Base-by-base conservation (phyloP, 2,329 filamentous ascomycete genomes). In the Teratosphaeria zuluensis region DNA sequence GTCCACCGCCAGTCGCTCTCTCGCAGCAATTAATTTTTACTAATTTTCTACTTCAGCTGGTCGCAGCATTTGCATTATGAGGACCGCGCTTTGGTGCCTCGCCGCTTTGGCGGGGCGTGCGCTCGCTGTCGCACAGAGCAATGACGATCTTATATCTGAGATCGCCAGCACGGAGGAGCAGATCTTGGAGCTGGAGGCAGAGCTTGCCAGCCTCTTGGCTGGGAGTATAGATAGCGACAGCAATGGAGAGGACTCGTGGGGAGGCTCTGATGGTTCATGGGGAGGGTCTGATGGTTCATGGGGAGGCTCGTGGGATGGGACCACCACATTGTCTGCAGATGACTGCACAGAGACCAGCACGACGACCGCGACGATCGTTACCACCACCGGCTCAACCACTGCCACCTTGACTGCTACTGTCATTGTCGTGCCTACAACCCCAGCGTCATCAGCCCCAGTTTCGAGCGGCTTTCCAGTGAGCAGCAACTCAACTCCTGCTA, bases 51-150 rank as follows among this genome's bases (percentile, higher is more conserved):
- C 38, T 53, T n/a, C 16, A 53, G 53, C n/a, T 57, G 16, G 21
- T 53, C 16, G 38, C n/a, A 54, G 51, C 31, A 33, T 52, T 28
- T 42, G 24, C n/a, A 16, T 59, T 4, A 61, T 61, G 60, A 61
- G 54, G 60, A 42, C 52, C n/a, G 42, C 54, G 9, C 7, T 55
- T 9, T 56, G 54, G 52, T 54, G 35, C 42, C 57, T 61, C 57
- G 57, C 57, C 51, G 12, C 58, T 28, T 19, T 59, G 51, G 59
- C 57, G 38, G 54, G 28, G 19, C 42, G 56, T 16, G 54, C 59
- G n/a, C 51, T 56, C 28, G 56, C 56, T 14, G 33, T 53, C n/a
- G 24, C 57, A 48, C 42, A 21, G 42, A 48, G 16, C n/a, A 21
- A 12, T 30, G 54, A 8, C 52, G 53, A 54, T 8, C 24, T 30